Percentiles rank a stretch among this genome's conserved stretches.
Conservation (phyloP, 768 basidiomycete species). For the Leucogyrophana mollusca region DNA sequence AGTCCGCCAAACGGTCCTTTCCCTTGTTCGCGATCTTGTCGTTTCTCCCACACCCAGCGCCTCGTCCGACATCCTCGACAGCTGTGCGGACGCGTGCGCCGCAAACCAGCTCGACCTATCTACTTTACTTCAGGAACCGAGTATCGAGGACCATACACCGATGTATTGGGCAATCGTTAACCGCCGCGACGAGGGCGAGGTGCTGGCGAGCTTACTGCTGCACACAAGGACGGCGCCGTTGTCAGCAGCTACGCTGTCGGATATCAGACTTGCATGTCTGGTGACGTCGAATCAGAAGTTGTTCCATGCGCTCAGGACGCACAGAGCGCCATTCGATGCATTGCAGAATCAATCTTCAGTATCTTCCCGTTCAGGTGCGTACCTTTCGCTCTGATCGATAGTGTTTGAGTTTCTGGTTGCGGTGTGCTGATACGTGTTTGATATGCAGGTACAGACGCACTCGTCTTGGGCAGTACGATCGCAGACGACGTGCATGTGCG, state of each 20-base stretch:
- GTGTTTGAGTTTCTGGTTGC: background rate
- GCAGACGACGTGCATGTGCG: slow-evolving; percentile 54
- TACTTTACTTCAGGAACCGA: slow-evolving; percentile 23
- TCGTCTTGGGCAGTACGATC: slow-evolving; percentile 38
- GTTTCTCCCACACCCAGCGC: slow-evolving; percentile 15
- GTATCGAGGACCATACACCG: slow-evolving; percentile 22
- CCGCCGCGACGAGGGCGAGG: slow-evolving; percentile 29
- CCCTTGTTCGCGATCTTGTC: slow-evolving; percentile 54
- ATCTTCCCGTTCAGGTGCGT: slow-evolving; percentile 18
- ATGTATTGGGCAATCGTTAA: slow-evolving; percentile 31
- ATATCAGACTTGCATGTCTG: slow-evolving; percentile 68
- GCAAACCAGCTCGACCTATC: slow-evolving; percentile 44
- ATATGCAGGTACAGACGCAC: slow-evolving; percentile 40
- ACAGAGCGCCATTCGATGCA: slow-evolving; percentile 19
- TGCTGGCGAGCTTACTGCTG: slow-evolving; percentile 52
- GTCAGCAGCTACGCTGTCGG: slow-evolving; percentile 43
- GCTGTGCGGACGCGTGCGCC: slow-evolving; percentile 59
- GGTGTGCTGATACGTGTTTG: background rate
- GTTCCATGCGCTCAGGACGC: slow-evolving; percentile 25
- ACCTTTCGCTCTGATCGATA: no score
- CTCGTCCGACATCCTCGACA: slow-evolving; percentile 46
- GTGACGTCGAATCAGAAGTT: slow-evolving; percentile 22
- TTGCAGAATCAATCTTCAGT: background rate
- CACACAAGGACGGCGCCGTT: slow-evolving; percentile 42
- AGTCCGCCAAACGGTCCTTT: slow-evolving; percentile 49